Conservation (phyloP, 495 filamentous ascomycete genomes). For the Aspergillus hancockii region DNA sequence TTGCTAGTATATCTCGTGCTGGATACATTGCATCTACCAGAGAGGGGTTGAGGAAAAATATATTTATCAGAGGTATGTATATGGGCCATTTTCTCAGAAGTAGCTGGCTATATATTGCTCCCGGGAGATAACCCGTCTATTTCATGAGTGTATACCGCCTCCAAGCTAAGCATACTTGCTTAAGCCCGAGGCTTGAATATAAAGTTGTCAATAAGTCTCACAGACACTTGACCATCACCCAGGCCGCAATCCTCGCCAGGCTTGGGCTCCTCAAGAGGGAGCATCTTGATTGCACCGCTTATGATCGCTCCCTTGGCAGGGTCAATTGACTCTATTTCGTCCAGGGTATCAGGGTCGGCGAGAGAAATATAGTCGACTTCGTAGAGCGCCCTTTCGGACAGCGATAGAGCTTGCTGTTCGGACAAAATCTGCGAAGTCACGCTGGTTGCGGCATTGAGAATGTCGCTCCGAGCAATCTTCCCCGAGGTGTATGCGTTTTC, state of each 20-base stretch:
- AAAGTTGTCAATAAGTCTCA: conserved; percentile 93
- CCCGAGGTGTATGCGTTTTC: conserved; percentile 66
- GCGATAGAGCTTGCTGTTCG: conserved; percentile 63
- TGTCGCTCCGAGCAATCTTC: conserved; percentile 55
- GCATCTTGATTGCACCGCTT: conserved; percentile 88
- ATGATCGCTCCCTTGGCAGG: conserved; percentile 72
- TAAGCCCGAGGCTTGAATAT: conserved; percentile 57
- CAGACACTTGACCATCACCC: conserved; percentile 69
- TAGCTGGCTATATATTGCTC: neutral
- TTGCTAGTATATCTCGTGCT: neutral
- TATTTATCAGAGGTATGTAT: neutral
- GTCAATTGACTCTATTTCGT: conserved; percentile 72
- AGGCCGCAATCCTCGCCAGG: conserved; percentile 68
- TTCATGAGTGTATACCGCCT: neutral
- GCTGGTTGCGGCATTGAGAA: conserved; percentile 65
- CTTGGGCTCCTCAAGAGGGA: conserved; percentile 68
- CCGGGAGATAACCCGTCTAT: neutral
- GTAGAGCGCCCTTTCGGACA: conserved; percentile 64
- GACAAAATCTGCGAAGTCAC: conserved; percentile 51
- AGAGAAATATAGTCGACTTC: conserved; percentile 91
- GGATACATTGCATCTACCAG: no score
- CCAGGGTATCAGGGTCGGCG: conserved; percentile 76
- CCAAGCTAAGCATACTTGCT: neutral
- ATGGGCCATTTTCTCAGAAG: neutral
- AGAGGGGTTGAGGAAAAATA: neutral